Conservation (phyloP, 2,329 filamentous ascomycete genomes). For the Talaromyces sp. region DNA sequence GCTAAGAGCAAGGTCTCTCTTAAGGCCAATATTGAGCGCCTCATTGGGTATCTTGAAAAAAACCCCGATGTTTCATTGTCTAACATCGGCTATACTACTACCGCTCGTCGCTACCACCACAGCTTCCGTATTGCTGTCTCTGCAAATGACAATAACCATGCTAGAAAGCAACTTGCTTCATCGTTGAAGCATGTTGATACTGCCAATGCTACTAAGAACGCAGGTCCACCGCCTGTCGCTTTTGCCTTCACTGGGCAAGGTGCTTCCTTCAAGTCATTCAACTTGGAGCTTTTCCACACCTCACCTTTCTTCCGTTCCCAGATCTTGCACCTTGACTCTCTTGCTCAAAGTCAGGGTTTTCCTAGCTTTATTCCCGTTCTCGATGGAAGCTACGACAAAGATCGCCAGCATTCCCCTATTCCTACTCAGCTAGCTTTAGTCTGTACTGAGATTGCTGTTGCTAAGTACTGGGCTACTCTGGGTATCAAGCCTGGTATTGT, state of each 20-base stretch:
- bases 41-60: slow-evolving; percentile 18
- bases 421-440: slow-evolving; percentile 39
- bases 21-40: slow-evolving; percentile 45
- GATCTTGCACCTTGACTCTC: slow-evolving; percentile 28
- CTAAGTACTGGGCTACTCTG: slow-evolving; percentile 30
- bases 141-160: slow-evolving; percentile 11
- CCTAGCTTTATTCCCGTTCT: slow-evolving; percentile 28
- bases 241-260: slow-evolving; percentile 38
- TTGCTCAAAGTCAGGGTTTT: slow-evolving; percentile 30
- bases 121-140: slow-evolving; percentile 25
- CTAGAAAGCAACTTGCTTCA: slow-evolving; percentile 21
- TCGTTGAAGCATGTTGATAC: background rate
- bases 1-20: slow-evolving; percentile 50
- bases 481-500: slow-evolving; percentile 27
- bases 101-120: slow-evolving; percentile 53
- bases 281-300: slow-evolving; percentile 27
- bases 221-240: slow-evolving; percentile 21
- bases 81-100: slow-evolving; percentile 63
- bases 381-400: slow-evolving; percentile 18
- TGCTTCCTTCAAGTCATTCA: slow-evolving; percentile 24
- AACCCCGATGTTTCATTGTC: slow-evolving; percentile 46
- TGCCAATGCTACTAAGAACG: background rate
- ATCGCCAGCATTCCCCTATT: slow-evolving; percentile 20
- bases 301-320: slow-evolving; percentile 27
- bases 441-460: slow-evolving; percentile 43